These are phyloP conservation scores for Juglanconis sp. DNA, from an alignment of 2,329 filamentous ascomycete species.

Conservation along the genomic window DNA sequence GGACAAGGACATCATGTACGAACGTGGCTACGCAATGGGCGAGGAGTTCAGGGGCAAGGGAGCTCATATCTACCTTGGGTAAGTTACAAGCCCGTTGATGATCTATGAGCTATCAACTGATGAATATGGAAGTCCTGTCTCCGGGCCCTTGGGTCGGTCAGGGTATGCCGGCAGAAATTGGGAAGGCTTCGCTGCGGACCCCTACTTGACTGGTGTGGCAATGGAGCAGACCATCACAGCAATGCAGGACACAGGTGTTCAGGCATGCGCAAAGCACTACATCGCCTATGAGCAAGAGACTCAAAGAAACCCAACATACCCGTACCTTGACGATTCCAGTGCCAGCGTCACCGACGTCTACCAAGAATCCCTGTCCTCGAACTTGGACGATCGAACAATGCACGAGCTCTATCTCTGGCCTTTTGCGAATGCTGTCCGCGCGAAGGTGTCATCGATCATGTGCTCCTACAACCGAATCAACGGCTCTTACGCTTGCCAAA, in stretches of 20 bases:
- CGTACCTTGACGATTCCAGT: slow-evolving; percentile 20
- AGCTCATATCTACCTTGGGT: slow-evolving; percentile 65
- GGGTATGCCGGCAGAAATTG: slow-evolving; percentile 41
- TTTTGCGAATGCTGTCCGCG: slow-evolving; percentile 65
- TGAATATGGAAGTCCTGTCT: not conserved
- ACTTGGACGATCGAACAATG: slow-evolving; percentile 67
- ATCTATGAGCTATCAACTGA: not conserved
- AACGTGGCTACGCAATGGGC: slow-evolving; percentile 46
- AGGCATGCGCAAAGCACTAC: slow-evolving; percentile 76
- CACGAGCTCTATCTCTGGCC: slow-evolving; percentile 74
- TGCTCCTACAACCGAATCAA: slow-evolving; percentile 73
- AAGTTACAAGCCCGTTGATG: slow-evolving; percentile 30
- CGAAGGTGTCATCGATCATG: slow-evolving; percentile 61
- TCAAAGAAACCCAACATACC: slow-evolving; percentile 25
- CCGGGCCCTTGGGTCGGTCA: slow-evolving; percentile 37
- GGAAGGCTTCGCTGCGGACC: slow-evolving; percentile 69
- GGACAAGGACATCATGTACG: slow-evolving; percentile 59
- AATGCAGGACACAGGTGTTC: slow-evolving; percentile 73
- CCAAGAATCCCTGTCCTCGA: slow-evolving; percentile 56
- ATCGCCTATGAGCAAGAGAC: slow-evolving; percentile 69
- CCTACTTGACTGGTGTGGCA: slow-evolving; percentile 68
- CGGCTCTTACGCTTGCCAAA: slow-evolving; percentile 74
- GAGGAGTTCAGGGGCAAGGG: slow-evolving; percentile 72
- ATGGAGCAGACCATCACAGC: slow-evolving; percentile 71
- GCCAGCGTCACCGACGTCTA: slow-evolving; percentile 47